Base-by-base conservation (phyloP, 1,139 yeast species). In the Suhomyces bolitotheri region DNA sequence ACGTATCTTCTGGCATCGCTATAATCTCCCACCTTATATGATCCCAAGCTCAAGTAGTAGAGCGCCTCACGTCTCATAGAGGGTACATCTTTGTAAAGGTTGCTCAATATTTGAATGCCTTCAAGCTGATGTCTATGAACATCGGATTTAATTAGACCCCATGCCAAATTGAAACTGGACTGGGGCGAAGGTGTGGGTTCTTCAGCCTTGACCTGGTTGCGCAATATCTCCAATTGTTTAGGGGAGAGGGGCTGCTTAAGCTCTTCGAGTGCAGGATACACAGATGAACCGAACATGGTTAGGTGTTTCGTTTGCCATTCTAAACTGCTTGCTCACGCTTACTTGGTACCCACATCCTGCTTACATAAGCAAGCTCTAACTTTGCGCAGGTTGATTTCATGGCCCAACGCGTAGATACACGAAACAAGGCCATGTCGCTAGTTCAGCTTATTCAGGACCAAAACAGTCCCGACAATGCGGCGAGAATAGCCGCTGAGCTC, bases 81-180 rank as follows among this genome's bases (percentile, higher is more conserved):
- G 0, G 96, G 92, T 0, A 84, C 83, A 34, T 79, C 88, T 49
- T 80, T 78, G 62, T 82, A 90, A 29, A 87, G 75, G 36, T 80
- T 80, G 0, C 92, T 76, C 41, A 94, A 68, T 23, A 90, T 71
- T 39, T 77, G 80, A 16, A 94, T 80, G 0, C 97, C 99, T 36
- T 82, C 71, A 47, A 82, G 75, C 53, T 87, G 95, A 41, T 85
- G 82, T 32, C 70, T 71, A 16, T 70, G 69, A 29, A 70, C 65
- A 33, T 61, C 53, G 4, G 95, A 80, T 56, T 89, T 89, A 44
- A 94, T 78, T 36, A 92, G 67, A 1, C 95, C 98, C 98, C 99
- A 94, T 1, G 97, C 95, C 52, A 86, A 87, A 60, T 92, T 94
- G 71, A 94, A 94, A 40, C 80, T 76, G 4, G 96, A 83, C 58